Conservation (phyloP, 306 rosid species). For the Lagenaria siceraria region DNA sequence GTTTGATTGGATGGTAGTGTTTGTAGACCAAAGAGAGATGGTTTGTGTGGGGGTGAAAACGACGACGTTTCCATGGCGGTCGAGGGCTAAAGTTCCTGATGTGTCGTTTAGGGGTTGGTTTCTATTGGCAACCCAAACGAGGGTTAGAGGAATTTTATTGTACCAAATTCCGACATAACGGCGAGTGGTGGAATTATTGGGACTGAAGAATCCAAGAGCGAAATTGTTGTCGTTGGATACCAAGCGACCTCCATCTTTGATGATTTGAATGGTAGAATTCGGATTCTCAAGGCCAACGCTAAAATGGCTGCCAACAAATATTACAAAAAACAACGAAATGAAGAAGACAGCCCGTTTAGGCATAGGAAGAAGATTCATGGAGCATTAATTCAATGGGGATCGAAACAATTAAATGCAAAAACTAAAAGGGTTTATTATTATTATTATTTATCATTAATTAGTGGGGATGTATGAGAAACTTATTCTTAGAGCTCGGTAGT, state of each 20-base stretch:
- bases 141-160: conserved; percentile 22
- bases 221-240: conserved; percentile 24
- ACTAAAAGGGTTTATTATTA: too few relatives aligned
- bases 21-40: neutral
- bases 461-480: too few relatives aligned
- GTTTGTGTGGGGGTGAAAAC: neutral
- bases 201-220: conserved; percentile 55
- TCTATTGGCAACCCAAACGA: conserved; percentile 68
- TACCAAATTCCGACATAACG: conserved; percentile 47
- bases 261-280: neutral
- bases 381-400: too few relatives aligned
- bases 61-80: neutral
- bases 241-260: neutral
- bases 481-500: too few relatives aligned
- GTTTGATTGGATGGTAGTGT: neutral
- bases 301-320: neutral
- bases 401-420: too few relatives aligned
- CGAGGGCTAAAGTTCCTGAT: conserved; percentile 23
- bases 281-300: neutral
- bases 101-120: conserved; percentile 14
- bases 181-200: conserved; percentile 19
- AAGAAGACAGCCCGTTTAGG: too few relatives aligned
- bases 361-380: too few relatives aligned
- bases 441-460: too few relatives aligned
- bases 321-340: too few relatives aligned